phyloP scores from a whole-genome alignment of 1,284 basidiomycete species.

The Leccinum cinnamomeum region DNA sequence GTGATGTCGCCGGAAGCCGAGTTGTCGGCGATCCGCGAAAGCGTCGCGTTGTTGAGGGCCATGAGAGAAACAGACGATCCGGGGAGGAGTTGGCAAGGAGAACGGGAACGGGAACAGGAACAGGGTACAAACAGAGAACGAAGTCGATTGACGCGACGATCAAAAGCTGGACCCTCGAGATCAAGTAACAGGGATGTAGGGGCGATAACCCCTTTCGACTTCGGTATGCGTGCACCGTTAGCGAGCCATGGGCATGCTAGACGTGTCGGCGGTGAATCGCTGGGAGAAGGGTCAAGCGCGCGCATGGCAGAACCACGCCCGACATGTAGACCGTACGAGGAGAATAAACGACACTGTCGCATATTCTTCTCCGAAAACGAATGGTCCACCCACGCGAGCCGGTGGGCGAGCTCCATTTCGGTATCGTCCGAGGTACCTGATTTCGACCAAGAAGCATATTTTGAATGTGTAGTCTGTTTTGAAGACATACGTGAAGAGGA shows the following conservation, averaged over 20 bases:
- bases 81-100: neutral
- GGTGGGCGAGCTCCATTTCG: neutral
- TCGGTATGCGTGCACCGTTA: neutral
- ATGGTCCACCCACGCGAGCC: neutral
- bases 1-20: conserved; percentile 8
- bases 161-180: neutral
- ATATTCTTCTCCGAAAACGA: neutral
- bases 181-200: conserved; percentile 4
- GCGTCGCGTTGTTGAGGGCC: conserved; percentile 21
- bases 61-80: conserved; percentile 14
- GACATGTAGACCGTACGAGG: conserved; percentile 19
- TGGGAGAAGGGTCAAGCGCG: conserved; percentile 6
- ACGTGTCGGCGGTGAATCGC: neutral
- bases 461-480: conserved; percentile 55
- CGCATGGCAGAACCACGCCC: neutral
- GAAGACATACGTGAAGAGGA: conserved; percentile 47
- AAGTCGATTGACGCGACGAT: neutral
- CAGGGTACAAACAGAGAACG: neutral
- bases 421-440: neutral
- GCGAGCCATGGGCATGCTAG: neutral
- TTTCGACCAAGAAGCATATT: conserved; percentile 7
- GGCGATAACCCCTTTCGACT: neutral
- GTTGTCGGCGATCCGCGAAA: conserved; percentile 9
- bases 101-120: neutral
- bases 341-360: conserved; percentile 24